These are phyloP conservation scores for Sanghuangporus sanghuang DNA, from an alignment of 1,284 basidiomycete species.

Conservation along the genomic window DNA sequence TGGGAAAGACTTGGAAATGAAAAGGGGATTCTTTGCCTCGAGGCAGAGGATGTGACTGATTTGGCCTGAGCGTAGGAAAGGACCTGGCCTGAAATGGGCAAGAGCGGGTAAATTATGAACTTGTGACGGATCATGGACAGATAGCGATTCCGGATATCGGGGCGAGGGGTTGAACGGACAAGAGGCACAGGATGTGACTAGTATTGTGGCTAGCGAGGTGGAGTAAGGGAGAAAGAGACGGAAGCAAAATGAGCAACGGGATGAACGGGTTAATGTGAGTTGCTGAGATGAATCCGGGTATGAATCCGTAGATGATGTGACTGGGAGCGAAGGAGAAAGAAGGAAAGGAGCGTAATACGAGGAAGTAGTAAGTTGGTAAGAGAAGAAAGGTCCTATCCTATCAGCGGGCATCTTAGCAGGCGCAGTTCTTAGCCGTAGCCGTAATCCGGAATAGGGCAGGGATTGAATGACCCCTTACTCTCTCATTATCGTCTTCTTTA, in stretches of 20 bases:
- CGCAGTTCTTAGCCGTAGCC: not conserved
- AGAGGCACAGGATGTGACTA: not conserved
- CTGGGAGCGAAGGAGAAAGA: not conserved
- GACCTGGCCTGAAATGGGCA: not conserved
- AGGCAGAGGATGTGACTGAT: slow-evolving; percentile 7
- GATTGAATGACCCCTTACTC: not conserved
- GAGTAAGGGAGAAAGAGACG: not conserved
- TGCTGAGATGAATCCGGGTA: not conserved
- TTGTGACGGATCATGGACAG: slow-evolving; percentile 11
- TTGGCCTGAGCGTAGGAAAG: slow-evolving; percentile 17
- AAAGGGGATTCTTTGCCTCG: slow-evolving; percentile 13
- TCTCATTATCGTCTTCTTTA: not conserved
- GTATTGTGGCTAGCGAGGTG: not conserved
- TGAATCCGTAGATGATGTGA: not conserved
- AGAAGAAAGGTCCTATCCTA: not conserved
- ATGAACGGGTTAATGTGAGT: slow-evolving; percentile 7
- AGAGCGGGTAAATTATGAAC: slow-evolving; percentile 6
- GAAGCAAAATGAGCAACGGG: not conserved
- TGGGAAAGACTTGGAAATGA: slow-evolving; percentile 13
- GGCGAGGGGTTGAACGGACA: not conserved
- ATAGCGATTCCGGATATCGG: slow-evolving; percentile 12
- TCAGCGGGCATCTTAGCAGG: not conserved
- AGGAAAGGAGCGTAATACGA: not conserved
- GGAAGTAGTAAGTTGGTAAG: not conserved
- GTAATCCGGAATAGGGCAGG: not conserved